Evolutionary conservation across 2,329 filamentous ascomycete species (phyloP).

Genomic region (Penicillium hordei): DNA sequence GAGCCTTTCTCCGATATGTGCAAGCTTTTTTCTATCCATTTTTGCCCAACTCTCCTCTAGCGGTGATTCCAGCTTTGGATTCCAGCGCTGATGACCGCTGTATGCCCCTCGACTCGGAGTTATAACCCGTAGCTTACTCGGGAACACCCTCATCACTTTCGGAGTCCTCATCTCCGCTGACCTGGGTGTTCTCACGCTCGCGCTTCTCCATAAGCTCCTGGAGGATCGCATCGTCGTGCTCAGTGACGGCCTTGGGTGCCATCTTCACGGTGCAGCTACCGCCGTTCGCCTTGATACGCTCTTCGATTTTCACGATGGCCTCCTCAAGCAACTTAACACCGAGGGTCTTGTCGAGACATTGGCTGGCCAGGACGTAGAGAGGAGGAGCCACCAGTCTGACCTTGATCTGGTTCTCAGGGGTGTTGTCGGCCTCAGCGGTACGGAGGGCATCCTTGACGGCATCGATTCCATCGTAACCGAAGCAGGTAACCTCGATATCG

Average conservation of each 20-base stretch:
- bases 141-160: slow-evolving; percentile 89
- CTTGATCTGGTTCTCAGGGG: slow-evolving; percentile 89
- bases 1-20: slow-evolving; percentile 15
- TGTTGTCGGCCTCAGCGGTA: slow-evolving; percentile 90
- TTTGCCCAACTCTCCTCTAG: slow-evolving; percentile 18
- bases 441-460: slow-evolving; percentile 92
- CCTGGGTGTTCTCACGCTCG: slow-evolving; percentile 95
- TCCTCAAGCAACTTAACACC: slow-evolving; percentile 84
- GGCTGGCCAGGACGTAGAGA: slow-evolving; percentile 92
- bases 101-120: slow-evolving; percentile 15
- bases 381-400: slow-evolving; percentile 97
- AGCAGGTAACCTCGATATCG: slow-evolving; percentile 94
- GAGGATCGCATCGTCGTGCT: slow-evolving; percentile 95
- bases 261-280: slow-evolving; percentile 90
- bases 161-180: slow-evolving; percentile 94
- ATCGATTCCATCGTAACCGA: slow-evolving; percentile 96
- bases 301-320: slow-evolving; percentile 83
- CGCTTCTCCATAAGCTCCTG: slow-evolving; percentile 99
- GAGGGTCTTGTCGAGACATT: slow-evolving; percentile 86
- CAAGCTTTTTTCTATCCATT: slow-evolving; percentile 24
- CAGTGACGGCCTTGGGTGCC: slow-evolving; percentile 98
- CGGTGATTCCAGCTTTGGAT: slow-evolving; percentile 15
- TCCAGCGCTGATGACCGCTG: slow-evolving; percentile 19
- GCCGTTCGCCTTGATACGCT: slow-evolving; percentile 73
- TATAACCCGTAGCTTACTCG: slow-evolving; percentile 34